Conservation (phyloP, 1,284 basidiomycete genomes). For the Sporisorium sorghi region DNA sequence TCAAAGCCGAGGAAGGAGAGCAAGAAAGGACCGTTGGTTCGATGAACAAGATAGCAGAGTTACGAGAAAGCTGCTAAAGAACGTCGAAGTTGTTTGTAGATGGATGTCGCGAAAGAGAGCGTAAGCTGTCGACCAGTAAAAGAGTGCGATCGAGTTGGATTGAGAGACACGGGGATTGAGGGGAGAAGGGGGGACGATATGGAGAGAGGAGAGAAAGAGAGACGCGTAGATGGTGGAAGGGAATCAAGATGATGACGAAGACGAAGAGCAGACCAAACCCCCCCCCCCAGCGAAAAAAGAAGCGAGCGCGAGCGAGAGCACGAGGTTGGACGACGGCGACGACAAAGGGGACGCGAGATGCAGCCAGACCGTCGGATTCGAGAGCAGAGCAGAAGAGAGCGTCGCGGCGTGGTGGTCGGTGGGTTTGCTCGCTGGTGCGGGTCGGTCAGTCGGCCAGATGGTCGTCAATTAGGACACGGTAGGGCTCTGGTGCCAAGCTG, state of each 20-base stretch:
- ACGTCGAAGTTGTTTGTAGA: conserved; percentile 17
- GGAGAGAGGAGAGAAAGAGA: conserved; percentile 17
- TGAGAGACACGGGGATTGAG: conserved; percentile 2
- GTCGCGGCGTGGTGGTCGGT: not conserved
- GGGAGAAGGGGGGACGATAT: conserved; percentile 15
- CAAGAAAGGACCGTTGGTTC: conserved; percentile 43
- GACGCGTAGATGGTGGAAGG: conserved; percentile 36
- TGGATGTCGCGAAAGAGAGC: conserved; percentile 19
- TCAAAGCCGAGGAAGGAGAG: conserved; percentile 4
- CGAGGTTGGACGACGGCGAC: conserved; percentile 11
- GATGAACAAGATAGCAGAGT: conserved; percentile 18
- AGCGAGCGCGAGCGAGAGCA: too few species aligned
- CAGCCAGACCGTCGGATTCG: conserved; percentile 12
- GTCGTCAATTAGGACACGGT: conserved; percentile 5
- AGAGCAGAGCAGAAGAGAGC: not conserved
- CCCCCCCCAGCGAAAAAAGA: not conserved
- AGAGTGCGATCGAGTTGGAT: conserved; percentile 33
- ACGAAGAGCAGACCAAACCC: conserved; percentile 6
- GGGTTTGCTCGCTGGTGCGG: not conserved
- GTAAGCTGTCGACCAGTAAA: conserved; percentile 19
- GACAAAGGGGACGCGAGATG: conserved; percentile 13
- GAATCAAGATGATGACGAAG: conserved; percentile 40
- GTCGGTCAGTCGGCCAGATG: not conserved
- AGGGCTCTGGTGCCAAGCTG: conserved; percentile 12
- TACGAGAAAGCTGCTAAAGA: conserved; percentile 18